Conservation (phyloP, 371 early-diverging fungal species). For the Mucor irregularis region DNA sequence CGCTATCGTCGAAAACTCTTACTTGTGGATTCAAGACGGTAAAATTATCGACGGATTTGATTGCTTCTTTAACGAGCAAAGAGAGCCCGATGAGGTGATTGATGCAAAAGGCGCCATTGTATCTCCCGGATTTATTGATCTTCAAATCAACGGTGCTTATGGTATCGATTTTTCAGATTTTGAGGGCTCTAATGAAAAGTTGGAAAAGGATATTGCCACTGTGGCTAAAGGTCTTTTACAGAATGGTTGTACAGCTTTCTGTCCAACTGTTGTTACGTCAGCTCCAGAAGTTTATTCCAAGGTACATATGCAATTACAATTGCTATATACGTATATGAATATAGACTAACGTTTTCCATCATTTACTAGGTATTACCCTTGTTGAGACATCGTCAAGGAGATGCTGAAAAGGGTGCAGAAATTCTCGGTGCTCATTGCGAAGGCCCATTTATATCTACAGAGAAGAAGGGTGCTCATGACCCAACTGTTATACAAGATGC, state of each 20-base stretch:
- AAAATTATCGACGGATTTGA: conserved; percentile 71
- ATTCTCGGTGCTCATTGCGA: conserved; percentile 79
- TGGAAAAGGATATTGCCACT: conserved; percentile 54
- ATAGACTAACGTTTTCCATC: not conserved
- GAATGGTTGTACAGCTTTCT: conserved; percentile 77
- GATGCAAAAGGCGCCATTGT: conserved; percentile 71
- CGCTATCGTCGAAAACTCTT: conserved; percentile 65
- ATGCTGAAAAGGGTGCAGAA: conserved; percentile 63
- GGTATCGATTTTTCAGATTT: conserved; percentile 75
- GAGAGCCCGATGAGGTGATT: conserved; percentile 64
- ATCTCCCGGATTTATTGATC: conserved; percentile 76
- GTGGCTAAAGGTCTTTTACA: conserved; percentile 72
- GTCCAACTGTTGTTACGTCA: conserved; percentile 81
- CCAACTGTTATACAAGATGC: conserved; percentile 57
- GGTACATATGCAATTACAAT: conserved; percentile 34
- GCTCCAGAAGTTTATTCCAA: conserved; percentile 67
- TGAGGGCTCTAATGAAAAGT: conserved; percentile 41
- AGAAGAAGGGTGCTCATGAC: conserved; percentile 76
- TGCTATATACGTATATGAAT: not conserved
- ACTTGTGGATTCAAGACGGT: conserved; percentile 72
- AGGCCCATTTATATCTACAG: conserved; percentile 75
- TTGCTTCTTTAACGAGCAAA: conserved; percentile 63
- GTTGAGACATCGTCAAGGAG: conserved; percentile 66
- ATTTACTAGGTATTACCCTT: conserved; percentile 56
- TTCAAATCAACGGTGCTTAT: conserved; percentile 81